phyloP scores from a whole-genome alignment of 2,329 filamentous ascomycete genomes.

The Diaporthe aspalathi region DNA sequence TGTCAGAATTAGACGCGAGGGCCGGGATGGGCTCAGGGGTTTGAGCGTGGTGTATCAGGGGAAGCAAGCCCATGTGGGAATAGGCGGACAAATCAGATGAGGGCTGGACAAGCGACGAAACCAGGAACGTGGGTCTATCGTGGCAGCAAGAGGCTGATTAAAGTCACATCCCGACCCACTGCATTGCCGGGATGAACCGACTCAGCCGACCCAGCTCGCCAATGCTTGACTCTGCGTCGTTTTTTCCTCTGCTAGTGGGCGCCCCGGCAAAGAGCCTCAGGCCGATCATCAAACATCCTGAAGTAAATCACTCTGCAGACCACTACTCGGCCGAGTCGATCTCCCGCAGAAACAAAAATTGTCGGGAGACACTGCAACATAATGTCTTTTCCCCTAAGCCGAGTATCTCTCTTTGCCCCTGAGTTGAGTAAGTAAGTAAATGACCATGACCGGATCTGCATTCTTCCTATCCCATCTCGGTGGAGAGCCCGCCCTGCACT shows the following conservation, averaged over 20 bases:
- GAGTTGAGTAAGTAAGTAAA: too few relatives aligned
- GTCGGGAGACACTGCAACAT: background rate
- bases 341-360: background rate
- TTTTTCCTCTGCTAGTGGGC: too few relatives aligned
- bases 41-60: background rate
- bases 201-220: background rate
- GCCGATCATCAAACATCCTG: slow-evolving; percentile 27
- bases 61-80: background rate
- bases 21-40: slow-evolving; percentile 28
- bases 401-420: background rate
- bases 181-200: slow-evolving; percentile 3
- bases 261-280: slow-evolving; percentile 33
- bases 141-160: slow-evolving; percentile 34
- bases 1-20: slow-evolving; percentile 28
- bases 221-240: background rate
- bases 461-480: background rate
- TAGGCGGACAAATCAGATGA: slow-evolving; percentile 17
- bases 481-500: background rate
- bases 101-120: slow-evolving; percentile 10
- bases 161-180: slow-evolving; percentile 36
- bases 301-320: background rate
- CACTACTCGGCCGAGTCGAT: slow-evolving; percentile 25
- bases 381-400: background rate
- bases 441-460: background rate
- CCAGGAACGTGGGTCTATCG: slow-evolving; percentile 1